A percentile compares a stretch with the other conserved stretches of the same genome.
These are phyloP conservation scores for Yamadazyma aaseri DNA, from an alignment of 1,139 yeast species.

Conservation along the genomic window DNA sequence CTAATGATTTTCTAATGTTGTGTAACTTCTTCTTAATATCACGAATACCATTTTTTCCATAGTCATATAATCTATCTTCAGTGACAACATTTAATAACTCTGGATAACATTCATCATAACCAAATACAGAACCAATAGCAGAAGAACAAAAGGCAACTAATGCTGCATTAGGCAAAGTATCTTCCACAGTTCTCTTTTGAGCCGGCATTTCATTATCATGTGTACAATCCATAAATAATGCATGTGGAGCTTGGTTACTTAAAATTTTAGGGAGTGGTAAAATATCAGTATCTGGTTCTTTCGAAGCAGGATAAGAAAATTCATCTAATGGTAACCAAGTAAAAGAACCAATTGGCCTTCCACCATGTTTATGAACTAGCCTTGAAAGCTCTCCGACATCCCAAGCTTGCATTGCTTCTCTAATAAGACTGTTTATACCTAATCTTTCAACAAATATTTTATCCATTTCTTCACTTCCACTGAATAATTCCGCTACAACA, in stretches of 20 bases:
- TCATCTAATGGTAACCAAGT: conserved; percentile 74
- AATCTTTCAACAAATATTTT: conserved; percentile 85
- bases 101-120: conserved; percentile 92
- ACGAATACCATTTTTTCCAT: conserved; percentile 60
- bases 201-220: conserved; percentile 92
- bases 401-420: conserved; percentile 98
- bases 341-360: conserved; percentile 91
- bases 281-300: conserved; percentile 33
- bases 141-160: conserved; percentile 90
- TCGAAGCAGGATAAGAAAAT: conserved; percentile 60
- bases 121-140: conserved; percentile 92
- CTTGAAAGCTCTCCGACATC: conserved; percentile 82
- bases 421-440: conserved; percentile 81
- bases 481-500: conserved; percentile 90
- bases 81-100: conserved; percentile 75
- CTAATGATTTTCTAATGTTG: conserved; percentile 57
- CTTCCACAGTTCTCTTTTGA: conserved; percentile 90
- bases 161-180: conserved; percentile 92
- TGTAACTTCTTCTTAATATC: conserved; percentile 63
- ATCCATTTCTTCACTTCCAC: conserved; percentile 91
- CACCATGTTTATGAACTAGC: conserved; percentile 89
- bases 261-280: conserved; percentile 65
- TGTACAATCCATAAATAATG: conserved; percentile 95
- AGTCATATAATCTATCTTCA: conserved; percentile 67
- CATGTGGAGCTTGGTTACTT: conserved; percentile 76